Evolutionary conservation across 225 moss, liverwort and hornwort species (phyloP).

Genomic region (Bryoerythrophyllum caledonicum): DNA sequence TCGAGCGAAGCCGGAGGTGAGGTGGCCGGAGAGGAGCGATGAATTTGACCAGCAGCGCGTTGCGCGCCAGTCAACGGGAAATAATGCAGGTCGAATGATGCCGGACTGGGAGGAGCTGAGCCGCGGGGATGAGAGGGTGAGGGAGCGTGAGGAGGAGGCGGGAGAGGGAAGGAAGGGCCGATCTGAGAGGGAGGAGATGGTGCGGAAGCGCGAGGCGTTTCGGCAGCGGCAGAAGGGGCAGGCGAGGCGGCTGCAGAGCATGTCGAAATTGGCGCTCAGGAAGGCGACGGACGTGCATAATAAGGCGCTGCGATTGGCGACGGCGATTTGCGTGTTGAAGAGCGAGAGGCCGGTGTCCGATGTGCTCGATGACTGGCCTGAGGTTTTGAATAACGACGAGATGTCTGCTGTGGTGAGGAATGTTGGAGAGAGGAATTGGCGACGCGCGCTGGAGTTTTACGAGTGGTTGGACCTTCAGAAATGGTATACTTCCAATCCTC

Average conservation of each 20-base stretch:
- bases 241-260: conserved; percentile 45
- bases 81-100: conserved; percentile 32
- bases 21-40: conserved; percentile 45
- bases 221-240: conserved; percentile 45
- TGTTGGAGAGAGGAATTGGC: conserved; percentile 70
- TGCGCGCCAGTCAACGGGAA: conserved; percentile 30
- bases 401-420: conserved; percentile 72
- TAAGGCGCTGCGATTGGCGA: conserved; percentile 63
- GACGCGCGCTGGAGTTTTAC: conserved; percentile 79
- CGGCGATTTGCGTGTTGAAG: conserved; percentile 59
- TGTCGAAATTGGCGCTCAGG: conserved; percentile 83
- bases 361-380: conserved; percentile 74
- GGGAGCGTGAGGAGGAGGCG: conserved; percentile 15
- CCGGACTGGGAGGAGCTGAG: conserved; percentile 42
- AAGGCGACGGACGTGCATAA: conserved; percentile 83
- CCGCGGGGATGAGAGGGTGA: conserved; percentile 17
- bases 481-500: conserved; percentile 91
- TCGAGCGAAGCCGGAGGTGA: conserved; percentile 46
- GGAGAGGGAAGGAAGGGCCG: conserved; percentile 8
- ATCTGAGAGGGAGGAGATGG: conserved; percentile 36
- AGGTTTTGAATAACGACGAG: conserved; percentile 76
- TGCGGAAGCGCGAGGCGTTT: conserved; percentile 30
- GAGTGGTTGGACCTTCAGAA: conserved; percentile 82
- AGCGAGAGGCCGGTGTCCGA: conserved; percentile 62
- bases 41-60: conserved; percentile 26